phyloP scores from a whole-genome alignment of 257 asterid genomes.

The Nicotiana sylvestris region DNA sequence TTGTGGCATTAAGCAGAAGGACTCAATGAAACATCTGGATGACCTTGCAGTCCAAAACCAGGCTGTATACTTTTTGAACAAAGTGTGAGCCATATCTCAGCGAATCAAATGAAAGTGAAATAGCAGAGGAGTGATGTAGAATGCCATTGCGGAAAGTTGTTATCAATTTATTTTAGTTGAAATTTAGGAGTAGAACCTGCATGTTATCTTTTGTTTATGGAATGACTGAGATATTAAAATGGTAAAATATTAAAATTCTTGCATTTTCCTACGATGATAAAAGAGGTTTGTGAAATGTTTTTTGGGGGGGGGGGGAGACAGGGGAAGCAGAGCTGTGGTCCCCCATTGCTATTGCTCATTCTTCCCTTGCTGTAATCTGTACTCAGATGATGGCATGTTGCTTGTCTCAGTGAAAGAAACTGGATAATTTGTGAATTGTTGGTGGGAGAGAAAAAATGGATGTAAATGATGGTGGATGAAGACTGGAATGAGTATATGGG shows the following conservation, averaged over 20 bases:
- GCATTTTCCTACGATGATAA: not conserved
- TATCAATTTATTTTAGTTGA: not conserved
- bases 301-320: not conserved
- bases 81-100: not conserved
- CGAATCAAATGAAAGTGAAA: not conserved
- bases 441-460: not conserved
- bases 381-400: not conserved
- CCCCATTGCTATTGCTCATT: not conserved
- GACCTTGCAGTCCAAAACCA: not conserved
- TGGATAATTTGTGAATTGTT: not conserved
- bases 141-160: not conserved
- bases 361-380: not conserved
- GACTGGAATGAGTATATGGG: not conserved
- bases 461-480: not conserved
- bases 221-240: not conserved
- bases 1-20: not conserved
- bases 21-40: not conserved
- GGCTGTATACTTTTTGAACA: not conserved
- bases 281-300: not conserved
- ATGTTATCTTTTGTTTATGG: not conserved
- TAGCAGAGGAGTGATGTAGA: not conserved
- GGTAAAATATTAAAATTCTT: not conserved
- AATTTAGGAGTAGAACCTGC: not conserved
- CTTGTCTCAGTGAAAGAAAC: slow-evolving; percentile 4
- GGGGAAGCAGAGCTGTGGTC: too few relatives aligned